These are phyloP conservation scores for Brassica cretica DNA, from an alignment of 345 rosid genomes.

Conservation along the genomic window DNA sequence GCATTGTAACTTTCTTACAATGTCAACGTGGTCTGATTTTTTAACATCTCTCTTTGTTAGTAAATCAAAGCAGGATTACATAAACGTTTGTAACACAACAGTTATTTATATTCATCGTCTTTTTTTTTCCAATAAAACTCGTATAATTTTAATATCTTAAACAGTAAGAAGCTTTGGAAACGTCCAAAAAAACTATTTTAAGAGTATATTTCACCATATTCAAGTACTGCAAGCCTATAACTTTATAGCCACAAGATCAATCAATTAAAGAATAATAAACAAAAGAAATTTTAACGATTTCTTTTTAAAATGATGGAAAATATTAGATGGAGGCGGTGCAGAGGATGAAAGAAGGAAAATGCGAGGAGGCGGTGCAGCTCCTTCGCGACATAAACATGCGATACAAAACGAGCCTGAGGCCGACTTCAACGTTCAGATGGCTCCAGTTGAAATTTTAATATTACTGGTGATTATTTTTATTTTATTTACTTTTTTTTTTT, in stretches of 20 bases:
- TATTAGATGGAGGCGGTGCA: slow-evolving; percentile 56
- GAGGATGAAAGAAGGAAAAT: slow-evolving; percentile 47
- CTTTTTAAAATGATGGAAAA: background rate
- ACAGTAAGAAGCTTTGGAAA: background rate
- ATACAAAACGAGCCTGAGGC: slow-evolving; percentile 47
- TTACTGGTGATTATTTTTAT: slow-evolving; percentile 41
- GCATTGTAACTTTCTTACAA: background rate
- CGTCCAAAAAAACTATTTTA: background rate
- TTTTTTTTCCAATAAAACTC: background rate
- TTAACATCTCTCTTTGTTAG: background rate
- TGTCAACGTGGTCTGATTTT: background rate
- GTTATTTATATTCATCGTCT: background rate
- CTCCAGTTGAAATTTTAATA: slow-evolving; percentile 58
- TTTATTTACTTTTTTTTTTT: too few species aligned
- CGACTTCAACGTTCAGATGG: slow-evolving; percentile 55
- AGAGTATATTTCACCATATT: background rate
- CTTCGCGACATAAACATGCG: slow-evolving; percentile 37
- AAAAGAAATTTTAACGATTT: background rate
- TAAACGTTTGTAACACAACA: background rate
- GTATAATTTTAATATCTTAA: too few species aligned
- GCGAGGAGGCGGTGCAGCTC: slow-evolving; percentile 47
- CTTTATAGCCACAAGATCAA: background rate
- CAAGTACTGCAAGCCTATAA: background rate
- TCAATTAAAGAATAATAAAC: background rate
- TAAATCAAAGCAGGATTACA: background rate